phyloP scores from a whole-genome alignment of 345 rosid genomes.

The Gossypium raimondii region DNA sequence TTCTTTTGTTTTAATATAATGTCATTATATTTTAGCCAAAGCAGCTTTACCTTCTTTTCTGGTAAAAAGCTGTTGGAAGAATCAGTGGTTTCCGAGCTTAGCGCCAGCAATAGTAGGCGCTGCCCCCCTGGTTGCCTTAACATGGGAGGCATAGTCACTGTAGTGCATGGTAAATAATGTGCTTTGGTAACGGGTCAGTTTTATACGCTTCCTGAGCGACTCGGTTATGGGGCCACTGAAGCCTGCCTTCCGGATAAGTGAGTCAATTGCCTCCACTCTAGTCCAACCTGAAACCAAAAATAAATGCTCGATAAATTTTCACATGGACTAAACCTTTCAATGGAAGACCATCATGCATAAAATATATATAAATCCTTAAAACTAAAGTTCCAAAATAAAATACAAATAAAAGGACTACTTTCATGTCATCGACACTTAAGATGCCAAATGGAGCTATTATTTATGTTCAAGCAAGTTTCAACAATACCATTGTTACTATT shows the following conservation, averaged over 20 bases:
- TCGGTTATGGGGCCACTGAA: conserved; percentile 61
- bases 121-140: conserved; percentile 62
- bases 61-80: conserved; percentile 30
- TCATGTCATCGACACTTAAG: neutral
- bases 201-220: conserved; percentile 54
- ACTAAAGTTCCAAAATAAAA: neutral
- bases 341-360: neutral
- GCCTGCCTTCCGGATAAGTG: conserved; percentile 90
- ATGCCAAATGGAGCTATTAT: no score
- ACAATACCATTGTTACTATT: no score
- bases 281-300: conserved; percentile 61
- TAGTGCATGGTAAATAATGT: conserved; percentile 75
- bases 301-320: neutral
- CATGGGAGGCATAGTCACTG: conserved; percentile 67
- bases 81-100: conserved; percentile 34
- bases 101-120: conserved; percentile 57
- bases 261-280: conserved; percentile 73
- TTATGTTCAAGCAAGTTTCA: no score
- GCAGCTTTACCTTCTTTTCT: conserved; percentile 21
- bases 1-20: conserved; percentile 8
- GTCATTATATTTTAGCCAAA: conserved; percentile 13
- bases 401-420: neutral
- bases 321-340: neutral
- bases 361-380: neutral
- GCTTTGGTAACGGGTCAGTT: conserved; percentile 91